Conservation (phyloP, 768 basidiomycete genomes). For the Termitomyces sp. region DNA sequence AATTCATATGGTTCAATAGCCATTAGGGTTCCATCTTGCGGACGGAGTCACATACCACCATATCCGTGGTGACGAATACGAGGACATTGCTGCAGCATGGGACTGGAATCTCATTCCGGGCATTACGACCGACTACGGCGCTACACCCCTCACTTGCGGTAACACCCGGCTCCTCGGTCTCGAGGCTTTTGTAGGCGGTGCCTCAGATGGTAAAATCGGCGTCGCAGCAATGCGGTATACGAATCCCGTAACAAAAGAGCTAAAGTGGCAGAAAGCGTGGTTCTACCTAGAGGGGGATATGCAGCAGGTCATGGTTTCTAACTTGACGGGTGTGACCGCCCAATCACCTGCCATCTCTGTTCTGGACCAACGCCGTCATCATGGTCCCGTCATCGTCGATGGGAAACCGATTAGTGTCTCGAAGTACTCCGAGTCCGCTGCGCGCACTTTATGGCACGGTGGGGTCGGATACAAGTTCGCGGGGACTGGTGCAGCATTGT, state of each 20-base stretch:
- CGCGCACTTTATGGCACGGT: conserved; percentile 57
- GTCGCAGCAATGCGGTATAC: conserved; percentile 65
- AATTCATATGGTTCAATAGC: conserved; percentile 27
- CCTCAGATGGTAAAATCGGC: conserved; percentile 53
- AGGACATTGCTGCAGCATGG: conserved; percentile 71
- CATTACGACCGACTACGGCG: conserved; percentile 61
- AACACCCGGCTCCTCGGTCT: conserved; percentile 40
- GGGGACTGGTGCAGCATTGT: conserved; percentile 33
- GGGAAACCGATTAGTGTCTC: conserved; percentile 14
- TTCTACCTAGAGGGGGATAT: conserved; percentile 67
- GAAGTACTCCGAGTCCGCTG: conserved; percentile 8
- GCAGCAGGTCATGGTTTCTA: conserved; percentile 60
- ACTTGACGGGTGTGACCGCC: conserved; percentile 40
- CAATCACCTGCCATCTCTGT: conserved; percentile 53
- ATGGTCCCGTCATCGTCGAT: conserved; percentile 43
- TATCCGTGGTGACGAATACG: conserved; percentile 63
- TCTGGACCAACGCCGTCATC: conserved; percentile 59
- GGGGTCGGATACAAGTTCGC: conserved; percentile 50
- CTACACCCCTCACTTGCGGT: conserved; percentile 49
- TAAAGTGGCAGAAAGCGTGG: conserved; percentile 70
- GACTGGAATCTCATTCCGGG: conserved; percentile 80
- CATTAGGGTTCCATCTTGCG: conserved; percentile 68
- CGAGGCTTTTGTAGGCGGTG: conserved; percentile 65
- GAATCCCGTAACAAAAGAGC: conserved; percentile 52
- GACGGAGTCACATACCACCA: conserved; percentile 66